Evolutionary conservation across 176 grass and related monocot species (phyloP).

Genomic region (Cenchrus americanus): DNA sequence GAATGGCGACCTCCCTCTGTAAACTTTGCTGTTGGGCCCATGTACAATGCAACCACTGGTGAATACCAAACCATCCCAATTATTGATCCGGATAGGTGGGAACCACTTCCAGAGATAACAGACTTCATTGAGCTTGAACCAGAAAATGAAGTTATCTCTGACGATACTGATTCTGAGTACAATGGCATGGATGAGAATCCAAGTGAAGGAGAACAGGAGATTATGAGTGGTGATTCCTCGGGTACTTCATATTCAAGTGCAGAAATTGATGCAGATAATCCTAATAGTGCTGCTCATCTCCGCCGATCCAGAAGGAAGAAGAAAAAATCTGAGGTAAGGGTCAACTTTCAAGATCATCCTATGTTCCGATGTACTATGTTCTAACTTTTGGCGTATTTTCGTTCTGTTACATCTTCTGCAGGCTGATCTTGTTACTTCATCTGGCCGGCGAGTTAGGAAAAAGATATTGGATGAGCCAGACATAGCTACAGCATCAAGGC

Average conservation of each 20-base stretch:
- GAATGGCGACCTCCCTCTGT: constrained; percentile 90
- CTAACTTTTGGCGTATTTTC: constrained; percentile 12
- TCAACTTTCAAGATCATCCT: constrained; percentile 24
- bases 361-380: constrained; percentile 4
- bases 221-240: constrained; percentile 58
- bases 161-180: constrained; percentile 98
- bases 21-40: constrained; percentile 89
- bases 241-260: constrained; percentile 70
- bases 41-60: constrained; percentile 85
- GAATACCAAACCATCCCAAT: constrained; percentile 90
- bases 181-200: constrained; percentile 81
- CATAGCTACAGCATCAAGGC: constrained; percentile 52
- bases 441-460: constrained; percentile 92
- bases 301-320: constrained; percentile 87
- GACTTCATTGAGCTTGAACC: constrained; percentile 85
- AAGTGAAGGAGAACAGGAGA: constrained; percentile 73
- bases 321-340: constrained; percentile 69
- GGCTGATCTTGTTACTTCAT: constrained; percentile 78
- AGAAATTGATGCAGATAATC: constrained; percentile 53
- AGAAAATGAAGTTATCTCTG: constrained; percentile 83
- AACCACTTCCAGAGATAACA: constrained; percentile 84
- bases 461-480: constrained; percentile 70
- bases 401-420: constrained; percentile 49
- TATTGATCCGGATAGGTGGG: constrained; percentile 90
- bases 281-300: constrained; percentile 49